Conservation (phyloP, 202 grass and related monocot species). For the Schoenoplectus tabernaemontani region DNA sequence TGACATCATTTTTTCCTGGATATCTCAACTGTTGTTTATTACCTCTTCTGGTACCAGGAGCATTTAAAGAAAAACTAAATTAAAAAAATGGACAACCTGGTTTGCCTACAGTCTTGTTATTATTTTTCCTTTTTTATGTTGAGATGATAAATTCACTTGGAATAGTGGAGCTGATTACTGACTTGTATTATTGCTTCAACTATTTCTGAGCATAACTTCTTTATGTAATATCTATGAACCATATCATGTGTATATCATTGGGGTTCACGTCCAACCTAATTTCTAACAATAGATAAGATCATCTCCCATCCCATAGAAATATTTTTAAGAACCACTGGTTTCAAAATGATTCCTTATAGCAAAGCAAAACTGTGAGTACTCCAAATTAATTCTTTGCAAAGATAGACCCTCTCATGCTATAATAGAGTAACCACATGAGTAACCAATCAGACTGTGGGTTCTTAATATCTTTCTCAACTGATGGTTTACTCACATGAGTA, state of each 20-base stretch:
- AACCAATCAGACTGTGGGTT: no score
- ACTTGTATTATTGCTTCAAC: background rate
- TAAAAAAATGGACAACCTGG: background rate
- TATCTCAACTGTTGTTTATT: slow-evolving; percentile 29
- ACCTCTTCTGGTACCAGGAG: slow-evolving; percentile 53
- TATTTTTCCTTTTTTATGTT: background rate
- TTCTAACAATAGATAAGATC: background rate
- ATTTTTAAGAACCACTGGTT: background rate
- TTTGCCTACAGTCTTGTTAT: background rate
- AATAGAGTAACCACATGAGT: no score
- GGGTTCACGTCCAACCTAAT: background rate
- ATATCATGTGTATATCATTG: background rate
- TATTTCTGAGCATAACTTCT: background rate
- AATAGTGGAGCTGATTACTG: background rate
- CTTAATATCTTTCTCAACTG: background rate
- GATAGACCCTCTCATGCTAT: background rate
- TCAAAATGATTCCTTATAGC: background rate
- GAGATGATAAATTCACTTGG: background rate
- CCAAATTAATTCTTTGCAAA: background rate
- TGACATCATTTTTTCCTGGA: slow-evolving; percentile 41
- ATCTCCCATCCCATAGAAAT: background rate
- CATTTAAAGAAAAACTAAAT: slow-evolving; percentile 42
- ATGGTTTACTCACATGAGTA: background rate
- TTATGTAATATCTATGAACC: background rate
- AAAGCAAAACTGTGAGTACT: background rate